Percentiles rank a stretch among this genome's conserved stretches.
Evolutionary conservation across 2,329 filamentous ascomycete species (phyloP).

Genomic region (Aspergillus sp.): DNA sequence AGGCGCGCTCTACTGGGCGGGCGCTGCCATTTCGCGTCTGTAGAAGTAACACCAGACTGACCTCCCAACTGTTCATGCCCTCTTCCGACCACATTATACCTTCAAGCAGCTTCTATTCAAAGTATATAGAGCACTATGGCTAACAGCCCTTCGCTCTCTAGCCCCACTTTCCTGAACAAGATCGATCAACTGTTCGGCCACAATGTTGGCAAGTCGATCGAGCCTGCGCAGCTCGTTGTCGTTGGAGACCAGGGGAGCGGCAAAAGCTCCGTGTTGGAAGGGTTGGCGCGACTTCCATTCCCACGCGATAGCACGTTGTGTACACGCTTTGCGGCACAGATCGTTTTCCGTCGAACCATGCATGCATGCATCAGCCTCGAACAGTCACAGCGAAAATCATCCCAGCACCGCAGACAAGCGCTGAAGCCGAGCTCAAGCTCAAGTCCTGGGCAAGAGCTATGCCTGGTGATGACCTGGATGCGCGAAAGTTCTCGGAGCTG

Average conservation of each 20-base stretch:
- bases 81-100: neutral
- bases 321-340: conserved; percentile 53
- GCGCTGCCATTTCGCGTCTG: neutral
- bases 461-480: conserved; percentile 19
- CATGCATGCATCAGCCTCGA: conserved; percentile 9
- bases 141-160: neutral
- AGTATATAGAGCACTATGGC: neutral
- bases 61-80: neutral
- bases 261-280: conserved; percentile 39
- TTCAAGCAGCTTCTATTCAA: neutral
- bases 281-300: conserved; percentile 36
- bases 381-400: conserved; percentile 43
- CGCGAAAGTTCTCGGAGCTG: conserved; percentile 27
- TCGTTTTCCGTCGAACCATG: conserved; percentile 45
- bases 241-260: conserved; percentile 49
- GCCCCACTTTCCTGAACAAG: conserved; percentile 34
- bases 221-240: conserved; percentile 42
- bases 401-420: conserved; percentile 32
- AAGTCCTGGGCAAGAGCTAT: conserved; percentile 26
- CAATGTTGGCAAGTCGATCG: conserved; percentile 38
- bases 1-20: neutral
- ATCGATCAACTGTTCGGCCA: conserved; percentile 43
- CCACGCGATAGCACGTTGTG: conserved; percentile 44
- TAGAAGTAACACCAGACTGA: neutral
- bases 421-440: conserved; percentile 26